Evolutionary conservation across 768 basidiomycete genomes (phyloP).

Genomic region (Boletus rufocinnamomeus): DNA sequence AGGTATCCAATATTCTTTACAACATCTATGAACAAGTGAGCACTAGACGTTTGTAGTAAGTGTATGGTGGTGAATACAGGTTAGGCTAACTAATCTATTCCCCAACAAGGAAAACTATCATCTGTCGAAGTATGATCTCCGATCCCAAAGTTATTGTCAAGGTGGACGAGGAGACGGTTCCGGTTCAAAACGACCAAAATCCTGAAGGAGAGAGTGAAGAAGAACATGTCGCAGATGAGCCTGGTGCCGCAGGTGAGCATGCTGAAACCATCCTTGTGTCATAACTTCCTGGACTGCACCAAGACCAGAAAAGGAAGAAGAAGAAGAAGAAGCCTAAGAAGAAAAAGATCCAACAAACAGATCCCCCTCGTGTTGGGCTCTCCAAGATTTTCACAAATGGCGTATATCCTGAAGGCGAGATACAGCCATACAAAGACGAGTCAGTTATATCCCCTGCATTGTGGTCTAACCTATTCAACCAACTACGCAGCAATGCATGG

Average conservation of each 20-base stretch:
- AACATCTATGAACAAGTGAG: neutral
- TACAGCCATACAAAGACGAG: slow-evolving; percentile 91
- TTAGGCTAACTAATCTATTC: neutral
- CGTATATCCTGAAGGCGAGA: slow-evolving; percentile 89
- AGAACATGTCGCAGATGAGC: slow-evolving; percentile 31
- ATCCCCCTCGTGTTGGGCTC: slow-evolving; percentile 87
- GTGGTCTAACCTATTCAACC: neutral
- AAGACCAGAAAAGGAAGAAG: slow-evolving; percentile 82
- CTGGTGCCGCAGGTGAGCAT: slow-evolving; percentile 31
- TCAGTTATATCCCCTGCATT: slow-evolving; percentile 42
- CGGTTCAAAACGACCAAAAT: slow-evolving; percentile 22
- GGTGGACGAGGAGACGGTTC: slow-evolving; percentile 17
- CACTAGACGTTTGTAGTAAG: neutral
- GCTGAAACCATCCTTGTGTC: neutral
- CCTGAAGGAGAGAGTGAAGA: slow-evolving; percentile 37
- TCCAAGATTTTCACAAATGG: slow-evolving; percentile 86
- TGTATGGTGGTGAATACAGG: neutral
- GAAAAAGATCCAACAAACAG: slow-evolving; percentile 81
- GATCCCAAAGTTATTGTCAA: slow-evolving; percentile 14
- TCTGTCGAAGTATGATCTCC: slow-evolving; percentile 21
- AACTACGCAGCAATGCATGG: slow-evolving; percentile 70
- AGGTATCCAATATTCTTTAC: neutral
- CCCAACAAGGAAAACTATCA: neutral
- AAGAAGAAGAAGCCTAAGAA: slow-evolving; percentile 94
- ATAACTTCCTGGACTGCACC: neutral